Conservation (phyloP, 345 rosid genomes). For the Hibiscus trionum region DNA sequence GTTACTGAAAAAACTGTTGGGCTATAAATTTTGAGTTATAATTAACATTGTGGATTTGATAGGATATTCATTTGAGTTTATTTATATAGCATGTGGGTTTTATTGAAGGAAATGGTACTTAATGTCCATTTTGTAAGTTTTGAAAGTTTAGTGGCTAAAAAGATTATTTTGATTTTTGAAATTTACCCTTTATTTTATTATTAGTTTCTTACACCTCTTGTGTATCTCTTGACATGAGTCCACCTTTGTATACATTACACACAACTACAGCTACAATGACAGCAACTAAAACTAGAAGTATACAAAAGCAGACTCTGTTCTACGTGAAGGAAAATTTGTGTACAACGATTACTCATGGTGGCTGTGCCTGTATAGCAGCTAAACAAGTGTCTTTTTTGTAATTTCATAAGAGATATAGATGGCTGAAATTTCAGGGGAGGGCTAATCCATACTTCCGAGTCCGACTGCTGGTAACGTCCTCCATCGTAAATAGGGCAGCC, state of each 20-base stretch:
- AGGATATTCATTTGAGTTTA: not conserved
- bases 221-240: too few relatives aligned
- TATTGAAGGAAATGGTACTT: not conserved
- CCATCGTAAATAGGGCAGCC: too few relatives aligned
- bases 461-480: not conserved
- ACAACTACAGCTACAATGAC: not conserved
- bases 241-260: not conserved
- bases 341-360: not conserved
- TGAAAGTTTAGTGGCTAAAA: too few relatives aligned
- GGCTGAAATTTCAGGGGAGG: not conserved
- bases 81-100: not conserved
- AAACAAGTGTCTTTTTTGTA: not conserved
- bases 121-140: too few relatives aligned
- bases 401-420: not conserved
- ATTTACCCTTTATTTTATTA: too few relatives aligned
- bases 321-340: not conserved
- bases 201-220: too few relatives aligned
- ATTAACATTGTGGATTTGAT: not conserved
- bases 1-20: not conserved
- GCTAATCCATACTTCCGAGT: not conserved
- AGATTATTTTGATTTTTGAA: too few relatives aligned
- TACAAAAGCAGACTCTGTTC: not conserved
- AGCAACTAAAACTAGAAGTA: not conserved
- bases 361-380: not conserved
- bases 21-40: not conserved